A percentile compares a stretch with the other conserved stretches of the same genome.
These are phyloP conservation scores for Opeltia flavorubescens DNA, from an alignment of 495 filamentous ascomycete genomes.

Conservation along the genomic window DNA sequence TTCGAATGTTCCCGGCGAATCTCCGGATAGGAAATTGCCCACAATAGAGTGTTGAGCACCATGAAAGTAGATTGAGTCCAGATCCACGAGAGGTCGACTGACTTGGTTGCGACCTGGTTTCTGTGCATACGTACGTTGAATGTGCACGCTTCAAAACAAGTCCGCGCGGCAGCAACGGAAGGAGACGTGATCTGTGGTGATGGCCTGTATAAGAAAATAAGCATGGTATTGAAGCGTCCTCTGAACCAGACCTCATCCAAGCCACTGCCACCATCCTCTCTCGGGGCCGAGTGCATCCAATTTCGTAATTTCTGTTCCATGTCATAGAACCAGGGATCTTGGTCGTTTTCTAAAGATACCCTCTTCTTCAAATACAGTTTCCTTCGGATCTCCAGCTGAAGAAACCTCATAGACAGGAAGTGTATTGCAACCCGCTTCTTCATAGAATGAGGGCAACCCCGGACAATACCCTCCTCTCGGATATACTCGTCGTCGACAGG, in stretches of 20 bases:
- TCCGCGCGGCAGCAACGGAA: constrained; percentile 53
- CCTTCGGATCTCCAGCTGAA: constrained; percentile 76
- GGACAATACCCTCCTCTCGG: constrained; percentile 56
- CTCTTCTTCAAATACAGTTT: constrained; percentile 71
- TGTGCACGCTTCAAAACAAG: constrained; percentile 67
- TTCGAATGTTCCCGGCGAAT: constrained; percentile 54
- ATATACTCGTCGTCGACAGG: constrained; percentile 68
- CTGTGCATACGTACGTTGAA: constrained; percentile 67
- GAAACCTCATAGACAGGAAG: constrained; percentile 78
- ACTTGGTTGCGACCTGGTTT: constrained; percentile 56
- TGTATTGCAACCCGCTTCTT: constrained; percentile 81
- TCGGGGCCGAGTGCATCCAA: constrained; percentile 53
- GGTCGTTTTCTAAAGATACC: constrained; percentile 54
- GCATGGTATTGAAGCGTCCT: constrained; percentile 65
- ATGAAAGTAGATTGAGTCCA: constrained; percentile 79
- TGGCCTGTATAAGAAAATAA: constrained; percentile 71
- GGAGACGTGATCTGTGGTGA: constrained; percentile 83
- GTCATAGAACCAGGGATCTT: constrained; percentile 68
- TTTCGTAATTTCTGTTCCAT: constrained; percentile 65
- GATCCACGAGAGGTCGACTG: constrained; percentile 81
- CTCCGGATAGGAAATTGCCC: constrained; percentile 74
- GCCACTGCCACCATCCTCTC: constrained; percentile 48
- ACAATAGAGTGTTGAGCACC: constrained; percentile 74
- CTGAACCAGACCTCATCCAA: constrained; percentile 57
- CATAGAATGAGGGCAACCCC: constrained; percentile 47